Percentiles rank a stretch among this genome's conserved stretches.
Conservation (phyloP, 2,329 filamentous ascomycete species). For the Fusarium sp. region DNA sequence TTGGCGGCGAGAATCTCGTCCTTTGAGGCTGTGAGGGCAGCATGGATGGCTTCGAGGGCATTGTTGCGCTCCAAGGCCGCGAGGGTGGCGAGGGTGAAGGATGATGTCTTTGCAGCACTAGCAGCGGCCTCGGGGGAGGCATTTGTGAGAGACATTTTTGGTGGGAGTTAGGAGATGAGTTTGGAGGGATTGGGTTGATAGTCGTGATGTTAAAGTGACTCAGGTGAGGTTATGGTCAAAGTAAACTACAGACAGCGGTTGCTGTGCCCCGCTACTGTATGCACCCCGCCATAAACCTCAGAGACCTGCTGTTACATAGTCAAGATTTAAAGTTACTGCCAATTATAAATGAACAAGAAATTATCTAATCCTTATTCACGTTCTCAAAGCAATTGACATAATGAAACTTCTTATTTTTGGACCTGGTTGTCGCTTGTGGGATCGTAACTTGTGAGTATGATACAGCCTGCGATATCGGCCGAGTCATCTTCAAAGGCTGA, state of each 20-base stretch:
- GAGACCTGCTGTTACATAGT: background rate
- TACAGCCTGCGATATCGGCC: slow-evolving; percentile 21
- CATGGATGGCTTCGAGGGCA: slow-evolving; percentile 84
- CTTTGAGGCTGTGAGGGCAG: slow-evolving; percentile 75
- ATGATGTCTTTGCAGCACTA: slow-evolving; percentile 80
- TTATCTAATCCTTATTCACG: background rate
- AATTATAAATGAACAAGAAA: no score
- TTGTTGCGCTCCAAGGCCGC: slow-evolving; percentile 81
- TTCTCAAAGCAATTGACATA: background rate
- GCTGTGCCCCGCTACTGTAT: slow-evolving; percentile 36
- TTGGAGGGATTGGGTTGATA: background rate
- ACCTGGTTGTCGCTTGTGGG: background rate
- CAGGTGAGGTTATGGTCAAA: slow-evolving; percentile 12
- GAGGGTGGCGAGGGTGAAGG: slow-evolving; percentile 84
- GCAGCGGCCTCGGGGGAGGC: slow-evolving; percentile 83
- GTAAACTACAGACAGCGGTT: background rate
- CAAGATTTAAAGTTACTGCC: background rate
- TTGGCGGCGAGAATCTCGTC: slow-evolving; percentile 88
- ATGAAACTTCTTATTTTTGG: background rate
- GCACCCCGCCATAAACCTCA: slow-evolving; percentile 39
- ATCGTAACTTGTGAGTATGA: background rate
- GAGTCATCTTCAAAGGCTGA: background rate
- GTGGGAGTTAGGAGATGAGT: slow-evolving; percentile 2
- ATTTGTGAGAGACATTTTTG: slow-evolving; percentile 86
- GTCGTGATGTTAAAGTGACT: slow-evolving; percentile 24